Evolutionary conservation across 352 stramenopile species (phyloP), one percentile per base, ranked within the genome.

Genomic region (Phytopythium helicoides): DNA sequence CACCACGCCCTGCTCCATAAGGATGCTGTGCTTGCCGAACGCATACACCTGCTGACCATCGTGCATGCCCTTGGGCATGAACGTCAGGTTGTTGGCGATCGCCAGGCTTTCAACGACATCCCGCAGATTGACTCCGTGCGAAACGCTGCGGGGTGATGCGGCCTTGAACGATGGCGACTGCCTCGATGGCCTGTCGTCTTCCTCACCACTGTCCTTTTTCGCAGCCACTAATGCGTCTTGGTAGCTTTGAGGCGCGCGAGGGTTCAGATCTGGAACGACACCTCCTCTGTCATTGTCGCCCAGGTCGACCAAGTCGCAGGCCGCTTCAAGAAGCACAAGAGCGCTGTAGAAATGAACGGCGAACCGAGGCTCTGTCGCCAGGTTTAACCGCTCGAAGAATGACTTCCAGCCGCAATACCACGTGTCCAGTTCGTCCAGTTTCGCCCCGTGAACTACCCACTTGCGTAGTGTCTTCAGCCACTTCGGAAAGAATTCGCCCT

Each of bases 401-500:
- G 68, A 37, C 36, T 92, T 94, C 88, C 88, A 96, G 3, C 88
- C 86, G 19, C 66, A 62, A 59, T 95, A 95, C 88, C 88, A 96
- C 45, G 63, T 81, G 26, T 85, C 69, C 1, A 96, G 56, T 55
- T 96, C 88, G 1, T 40, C 37, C 34, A 95, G 49, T 45, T 74
- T 65, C 3, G 76, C 68, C 3, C 65, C 64, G 6, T 64, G 60
- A 5, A 40, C 42, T 3, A 97, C 66, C 90, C 90, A 97, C 42
- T 69, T 71, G 14, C 76, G 83, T 42, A 97, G 60, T 15, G 92
- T 80, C 16, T 78, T 76, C 12, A 97, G 76, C 90, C 90, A 97
- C 54, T 94, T 88, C 0, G 86, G 83, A 47, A 97, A 97, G 47
- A 97, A 96, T 48, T 97, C 90, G 9, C 86, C 89, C 63, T 97